Percentiles rank a stretch among this genome's conserved stretches.
Evolutionary conservation across 2,329 filamentous ascomycete species (phyloP).

Genomic region (Clarireedia sp.): DNA sequence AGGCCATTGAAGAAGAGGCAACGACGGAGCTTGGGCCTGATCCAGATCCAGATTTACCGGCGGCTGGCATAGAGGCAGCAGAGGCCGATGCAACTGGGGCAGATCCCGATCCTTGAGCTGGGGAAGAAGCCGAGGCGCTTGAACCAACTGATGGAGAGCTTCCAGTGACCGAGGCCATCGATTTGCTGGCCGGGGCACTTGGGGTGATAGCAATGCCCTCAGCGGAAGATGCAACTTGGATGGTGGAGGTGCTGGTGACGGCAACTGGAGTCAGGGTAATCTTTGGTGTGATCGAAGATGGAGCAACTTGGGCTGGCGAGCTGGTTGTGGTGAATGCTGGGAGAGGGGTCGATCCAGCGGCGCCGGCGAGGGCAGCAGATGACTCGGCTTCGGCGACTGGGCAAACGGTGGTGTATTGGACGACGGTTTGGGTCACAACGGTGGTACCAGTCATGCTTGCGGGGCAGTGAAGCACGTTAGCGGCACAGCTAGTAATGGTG

Average conservation of each 20-base stretch:
- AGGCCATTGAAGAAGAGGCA: background rate
- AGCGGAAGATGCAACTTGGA: background rate
- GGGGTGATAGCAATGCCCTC: background rate
- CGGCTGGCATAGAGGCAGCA: background rate
- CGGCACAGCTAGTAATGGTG: slow-evolving; percentile 15
- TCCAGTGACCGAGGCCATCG: background rate
- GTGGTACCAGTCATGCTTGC: slow-evolving; percentile 5
- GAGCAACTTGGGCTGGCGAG: background rate
- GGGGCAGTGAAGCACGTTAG: slow-evolving; percentile 16
- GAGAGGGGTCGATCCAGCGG: background rate
- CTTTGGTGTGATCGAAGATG: background rate
- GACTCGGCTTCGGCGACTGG: slow-evolving; percentile 5
- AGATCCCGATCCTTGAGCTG: background rate
- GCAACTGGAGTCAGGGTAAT: background rate
- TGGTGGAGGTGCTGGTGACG: background rate
- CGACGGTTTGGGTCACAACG: slow-evolving; percentile 12
- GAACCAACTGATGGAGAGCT: background rate
- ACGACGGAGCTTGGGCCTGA: background rate
- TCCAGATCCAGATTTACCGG: background rate
- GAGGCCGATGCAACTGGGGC: background rate
- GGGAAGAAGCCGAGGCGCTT: background rate
- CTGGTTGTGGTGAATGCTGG: background rate
- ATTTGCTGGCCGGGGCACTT: too few species aligned
- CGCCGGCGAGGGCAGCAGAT: background rate
- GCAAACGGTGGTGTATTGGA: slow-evolving; percentile 17